These are phyloP conservation scores for Cokeromyces recurvatus DNA, from an alignment of 371 early-diverging fungal genomes.

Conservation along the genomic window DNA sequence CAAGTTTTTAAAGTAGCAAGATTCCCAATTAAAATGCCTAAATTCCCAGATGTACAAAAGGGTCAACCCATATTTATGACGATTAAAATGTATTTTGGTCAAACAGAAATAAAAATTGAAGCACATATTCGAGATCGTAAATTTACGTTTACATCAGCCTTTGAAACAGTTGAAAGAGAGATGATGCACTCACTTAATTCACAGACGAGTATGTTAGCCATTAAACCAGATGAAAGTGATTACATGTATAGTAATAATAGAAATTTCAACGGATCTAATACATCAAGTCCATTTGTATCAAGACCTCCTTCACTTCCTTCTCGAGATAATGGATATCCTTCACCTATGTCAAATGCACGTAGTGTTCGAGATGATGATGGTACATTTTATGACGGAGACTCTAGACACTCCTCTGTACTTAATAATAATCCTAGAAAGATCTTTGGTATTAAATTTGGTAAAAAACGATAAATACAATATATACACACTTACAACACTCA, in stretches of 20 bases:
- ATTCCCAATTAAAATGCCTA: slow-evolving; percentile 51
- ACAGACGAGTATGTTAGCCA: slow-evolving; percentile 14
- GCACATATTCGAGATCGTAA: slow-evolving; percentile 43
- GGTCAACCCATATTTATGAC: slow-evolving; percentile 44
- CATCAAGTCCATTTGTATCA: slow-evolving; percentile 14
- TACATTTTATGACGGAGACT: slow-evolving; percentile 31
- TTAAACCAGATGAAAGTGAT: slow-evolving; percentile 22
- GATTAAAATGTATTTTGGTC: slow-evolving; percentile 54
- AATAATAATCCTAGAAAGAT: slow-evolving; percentile 20
- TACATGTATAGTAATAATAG: not conserved
- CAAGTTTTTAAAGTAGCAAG: slow-evolving; percentile 43
- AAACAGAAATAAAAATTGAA: slow-evolving; percentile 50
- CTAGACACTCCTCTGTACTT: slow-evolving; percentile 25
- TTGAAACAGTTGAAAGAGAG: slow-evolving; percentile 41
- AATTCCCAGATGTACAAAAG: slow-evolving; percentile 37
- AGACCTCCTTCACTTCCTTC: slow-evolving; percentile 28
- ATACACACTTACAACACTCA: no score
- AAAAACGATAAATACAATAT: slow-evolving; percentile 20
- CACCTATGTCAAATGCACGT: slow-evolving; percentile 22
- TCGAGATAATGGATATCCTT: slow-evolving; percentile 25
- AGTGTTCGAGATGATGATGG: slow-evolving; percentile 23
- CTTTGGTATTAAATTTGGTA: slow-evolving; percentile 34
- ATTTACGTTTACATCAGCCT: slow-evolving; percentile 47
- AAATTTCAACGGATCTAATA: slow-evolving; percentile 18
- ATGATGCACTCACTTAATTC: slow-evolving; percentile 25